Conservation (phyloP, 805 yeast species). For the Saccharomyces paradoxus region DNA sequence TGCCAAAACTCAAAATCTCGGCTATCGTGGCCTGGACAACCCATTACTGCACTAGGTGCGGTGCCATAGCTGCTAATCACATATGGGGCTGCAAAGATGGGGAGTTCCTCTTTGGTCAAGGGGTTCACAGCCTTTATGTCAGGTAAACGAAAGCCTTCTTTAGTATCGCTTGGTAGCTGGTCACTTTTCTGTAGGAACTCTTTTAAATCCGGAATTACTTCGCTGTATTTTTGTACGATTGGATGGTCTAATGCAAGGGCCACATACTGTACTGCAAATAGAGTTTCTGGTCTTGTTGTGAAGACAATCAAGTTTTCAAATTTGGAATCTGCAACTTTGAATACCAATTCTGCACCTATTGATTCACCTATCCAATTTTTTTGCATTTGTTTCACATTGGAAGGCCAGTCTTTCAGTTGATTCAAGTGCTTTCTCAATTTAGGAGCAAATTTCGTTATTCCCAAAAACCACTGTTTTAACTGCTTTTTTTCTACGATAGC, state of each 20-base stretch:
- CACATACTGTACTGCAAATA: conserved; percentile 72
- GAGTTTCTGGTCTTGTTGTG: conserved; percentile 87
- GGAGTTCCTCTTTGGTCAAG: conserved; percentile 41
- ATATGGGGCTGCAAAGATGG: conserved; percentile 85
- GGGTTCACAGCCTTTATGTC: conserved; percentile 51
- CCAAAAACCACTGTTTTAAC: conserved; percentile 88
- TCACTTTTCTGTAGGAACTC: conserved; percentile 38
- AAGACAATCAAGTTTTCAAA: conserved; percentile 42
- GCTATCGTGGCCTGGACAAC: conserved; percentile 89
- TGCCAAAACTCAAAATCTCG: conserved; percentile 81
- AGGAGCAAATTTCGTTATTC: conserved; percentile 74
- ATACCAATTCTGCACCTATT: conserved; percentile 62
- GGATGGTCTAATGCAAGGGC: conserved; percentile 74
- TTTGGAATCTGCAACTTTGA: conserved; percentile 30
- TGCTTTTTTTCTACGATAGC: conserved; percentile 79
- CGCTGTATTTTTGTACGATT: conserved; percentile 36
- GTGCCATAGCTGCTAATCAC: conserved; percentile 72
- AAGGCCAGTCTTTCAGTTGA: conserved; percentile 70
- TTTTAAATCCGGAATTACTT: conserved; percentile 34
- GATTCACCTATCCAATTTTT: conserved; percentile 90
- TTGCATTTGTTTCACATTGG: conserved; percentile 84
- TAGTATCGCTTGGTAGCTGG: conserved; percentile 39
- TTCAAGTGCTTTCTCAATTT: conserved; percentile 59
- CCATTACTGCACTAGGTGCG: conserved; percentile 87
- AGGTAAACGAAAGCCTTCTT: conserved; percentile 50